Base-by-base conservation (phyloP, 495 filamentous ascomycete genomes). In the Annulohypoxylon stygium region DNA sequence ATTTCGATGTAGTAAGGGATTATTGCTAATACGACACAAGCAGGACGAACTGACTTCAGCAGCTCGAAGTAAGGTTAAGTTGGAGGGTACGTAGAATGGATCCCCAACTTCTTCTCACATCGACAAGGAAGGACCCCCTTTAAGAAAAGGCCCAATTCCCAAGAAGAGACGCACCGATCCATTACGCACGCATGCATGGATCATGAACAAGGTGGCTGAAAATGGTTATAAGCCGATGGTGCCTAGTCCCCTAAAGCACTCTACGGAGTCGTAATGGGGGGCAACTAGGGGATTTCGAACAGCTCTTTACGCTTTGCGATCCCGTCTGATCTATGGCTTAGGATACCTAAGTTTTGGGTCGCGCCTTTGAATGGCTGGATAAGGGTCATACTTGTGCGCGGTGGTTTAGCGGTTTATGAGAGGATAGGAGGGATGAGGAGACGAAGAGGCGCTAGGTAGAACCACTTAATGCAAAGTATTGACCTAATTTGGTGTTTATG, bases 11-110 rank as follows among this genome's bases (percentile, higher is more conserved):
- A 1, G n/a, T 5, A 51, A 45, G 14, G 16, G 26, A 11, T 39
- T 23, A 39, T 59, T 57, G 68, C 77, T 79, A 77, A 79, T 70
- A 61, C 43, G 45, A 65, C 34, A 60, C 55, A 75, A 78, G 70
- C 75, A 79, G 77, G 77, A 79, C 43, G 77, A 79, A 20, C 54
- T 79, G 37, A 66, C 71, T 36, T 77, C 77, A 11, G 45, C 67
- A 18, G 41, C 67, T 23, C 72, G 77, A 55, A 65, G 68, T 20
- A 79, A 79, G 65, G 39, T 76, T 20, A 79, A 77, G 71, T 67
- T 58, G 18, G 77, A 79, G 47, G 59, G 67, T 60, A 60, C 73
- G 2, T 75, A 75, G 73, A 33, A 54, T 30, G 69, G 47, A 34
- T 65, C 2, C 61, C 54, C 69, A 30, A 45, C 45, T 14, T 30